Evolutionary conservation across 2,329 filamentous ascomycete species (phyloP).

Genomic region (Fusarium buharicum): DNA sequence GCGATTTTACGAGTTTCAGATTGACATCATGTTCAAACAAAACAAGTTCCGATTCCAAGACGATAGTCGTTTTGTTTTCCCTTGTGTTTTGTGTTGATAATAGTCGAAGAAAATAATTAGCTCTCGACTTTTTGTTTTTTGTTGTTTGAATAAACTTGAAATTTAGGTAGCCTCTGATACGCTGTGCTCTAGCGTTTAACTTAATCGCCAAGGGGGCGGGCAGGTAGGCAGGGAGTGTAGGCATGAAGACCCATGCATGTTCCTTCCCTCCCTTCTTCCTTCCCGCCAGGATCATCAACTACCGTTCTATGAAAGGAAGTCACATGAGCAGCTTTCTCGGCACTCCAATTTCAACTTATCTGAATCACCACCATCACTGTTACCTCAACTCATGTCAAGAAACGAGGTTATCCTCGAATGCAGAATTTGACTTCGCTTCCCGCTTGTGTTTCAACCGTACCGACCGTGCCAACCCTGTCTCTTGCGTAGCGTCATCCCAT

Average conservation of each 20-base stretch:
- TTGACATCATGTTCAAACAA: constrained; percentile 23
- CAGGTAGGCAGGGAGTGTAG: not conserved
- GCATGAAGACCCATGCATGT: not conserved
- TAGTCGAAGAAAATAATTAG: not conserved
- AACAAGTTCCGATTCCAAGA: constrained; percentile 5
- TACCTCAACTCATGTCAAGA: not conserved
- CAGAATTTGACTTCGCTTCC: constrained; percentile 8
- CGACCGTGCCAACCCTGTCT: constrained; percentile 11
- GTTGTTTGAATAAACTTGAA: not conserved
- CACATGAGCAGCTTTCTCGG: not conserved
- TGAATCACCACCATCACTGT: constrained; percentile 1
- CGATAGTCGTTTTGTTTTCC: not conserved
- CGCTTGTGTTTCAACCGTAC: constrained; percentile 30
- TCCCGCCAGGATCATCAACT: too few relatives aligned
- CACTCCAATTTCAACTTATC: not conserved
- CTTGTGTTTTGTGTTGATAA: constrained; percentile 7
- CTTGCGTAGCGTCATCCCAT: constrained; percentile 7
- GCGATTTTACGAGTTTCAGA: constrained; percentile 28
- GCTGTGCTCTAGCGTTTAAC: not conserved
- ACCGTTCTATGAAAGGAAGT: not conserved
- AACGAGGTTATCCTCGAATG: constrained; percentile 19
- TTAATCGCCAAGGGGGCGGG: not conserved
- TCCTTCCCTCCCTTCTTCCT: constrained; percentile 1
- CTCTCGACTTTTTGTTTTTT: not conserved
- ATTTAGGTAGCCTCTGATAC: not conserved